Base-by-base conservation (phyloP, 2,329 filamentous ascomycete species). In the Mycocentrospora acerina region DNA sequence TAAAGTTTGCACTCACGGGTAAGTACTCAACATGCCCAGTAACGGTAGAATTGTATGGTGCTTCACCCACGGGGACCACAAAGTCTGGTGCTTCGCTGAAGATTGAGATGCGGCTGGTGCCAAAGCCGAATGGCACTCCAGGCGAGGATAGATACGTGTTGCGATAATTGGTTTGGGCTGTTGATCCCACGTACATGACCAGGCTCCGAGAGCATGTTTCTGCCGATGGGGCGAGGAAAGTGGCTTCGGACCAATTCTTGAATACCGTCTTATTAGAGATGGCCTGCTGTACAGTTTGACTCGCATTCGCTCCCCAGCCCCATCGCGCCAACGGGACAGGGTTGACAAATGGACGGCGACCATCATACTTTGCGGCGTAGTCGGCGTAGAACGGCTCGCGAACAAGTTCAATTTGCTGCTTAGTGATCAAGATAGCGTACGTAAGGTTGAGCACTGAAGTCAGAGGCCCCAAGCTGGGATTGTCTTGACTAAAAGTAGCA, bases 1-100 rank as follows among this genome's bases (percentile, higher is more conserved):
- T 64, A 14, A 83, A 65, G 44, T 80, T 71, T 0, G 82, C 72
- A 1, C 77, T 74, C 0, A 84, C 80, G 0, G 81, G 81, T 24
- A 83, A 56, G 30, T 71, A 69, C 55, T 80, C 76, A 1, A 65
- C 64, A 38, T 76, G 70, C 0, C 66, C 45, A 0, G 75, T 78
- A n/a, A 78, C 68, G 3, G 66, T 72, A 7, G 69, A 73, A 31
- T 67, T 65, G 37, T 76, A 76, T 8, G 66, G 50, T 12, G 67
- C 68, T 53, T 71, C 60, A 2, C 71, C 71, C 28, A 72, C 52
- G 4, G 72, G 72, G 5, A 74, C 58, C 6, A 74, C 72, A 37
- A 72, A 69, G 40, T 76, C 72, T 0, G 73, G 72, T 1, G 63
- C 63, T 49, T 79, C 75, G 4, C 67, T 67, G 26, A 75, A 73